Evolutionary conservation across 345 rosid genomes (phyloP).

Genomic region (Hibiscus trionum): DNA sequence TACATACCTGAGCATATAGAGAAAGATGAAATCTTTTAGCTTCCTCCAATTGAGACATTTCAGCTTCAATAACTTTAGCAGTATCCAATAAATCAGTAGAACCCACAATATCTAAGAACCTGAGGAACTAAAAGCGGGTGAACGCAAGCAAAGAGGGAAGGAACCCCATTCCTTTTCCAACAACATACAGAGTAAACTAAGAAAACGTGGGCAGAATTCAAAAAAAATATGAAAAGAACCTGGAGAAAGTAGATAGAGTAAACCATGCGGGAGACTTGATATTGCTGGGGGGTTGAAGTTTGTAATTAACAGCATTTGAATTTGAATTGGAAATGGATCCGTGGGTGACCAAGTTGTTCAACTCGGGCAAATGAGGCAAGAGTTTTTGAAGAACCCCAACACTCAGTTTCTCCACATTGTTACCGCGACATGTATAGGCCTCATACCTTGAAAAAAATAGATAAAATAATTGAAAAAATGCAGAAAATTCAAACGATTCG

Average conservation of each 20-base stretch:
- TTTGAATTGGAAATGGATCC: constrained; percentile 21
- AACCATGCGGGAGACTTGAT: constrained; percentile 37
- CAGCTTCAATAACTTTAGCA: constrained; percentile 36
- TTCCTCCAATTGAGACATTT: constrained; percentile 56
- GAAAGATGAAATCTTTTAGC: constrained; percentile 54
- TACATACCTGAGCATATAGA: constrained; percentile 35
- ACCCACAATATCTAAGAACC: constrained; percentile 38
- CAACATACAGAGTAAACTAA: background rate
- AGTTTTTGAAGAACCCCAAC: constrained; percentile 9
- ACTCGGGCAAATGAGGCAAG: constrained; percentile 40
- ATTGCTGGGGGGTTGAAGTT: constrained; percentile 31
- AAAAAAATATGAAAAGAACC: constrained; percentile 20
- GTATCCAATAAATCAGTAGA: constrained; percentile 32
- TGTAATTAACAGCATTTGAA: constrained; percentile 25
- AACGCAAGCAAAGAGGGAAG: background rate
- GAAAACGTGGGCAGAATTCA: no score
- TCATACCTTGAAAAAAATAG: constrained; percentile 32
- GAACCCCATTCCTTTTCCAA: no score
- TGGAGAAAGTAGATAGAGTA: constrained; percentile 43
- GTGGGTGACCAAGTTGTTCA: constrained; percentile 25
- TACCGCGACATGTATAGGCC: constrained; percentile 30
- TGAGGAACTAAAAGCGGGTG: constrained; percentile 16
- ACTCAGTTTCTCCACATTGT: no score
- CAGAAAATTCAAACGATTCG: background rate
- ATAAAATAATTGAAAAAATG: background rate